Evolutionary conservation across 2,329 filamentous ascomycete species (phyloP), one percentile per base, ranked within the genome.

Genomic region (Trichoderma arundinaceum): DNA sequence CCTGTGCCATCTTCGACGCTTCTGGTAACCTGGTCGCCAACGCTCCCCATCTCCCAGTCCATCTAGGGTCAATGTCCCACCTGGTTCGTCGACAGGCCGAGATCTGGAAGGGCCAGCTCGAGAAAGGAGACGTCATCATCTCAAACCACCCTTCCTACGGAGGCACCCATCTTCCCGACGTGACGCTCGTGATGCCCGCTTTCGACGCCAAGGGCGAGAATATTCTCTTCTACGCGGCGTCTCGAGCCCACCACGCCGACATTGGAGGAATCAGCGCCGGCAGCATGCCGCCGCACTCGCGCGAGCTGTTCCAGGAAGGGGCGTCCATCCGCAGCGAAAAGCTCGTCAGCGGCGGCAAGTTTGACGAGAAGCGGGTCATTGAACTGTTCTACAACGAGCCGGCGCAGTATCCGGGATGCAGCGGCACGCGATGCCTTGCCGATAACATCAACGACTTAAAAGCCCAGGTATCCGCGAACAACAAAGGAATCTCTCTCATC

Each of bases 361-460:
- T 95, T 75, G 88, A 94, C 70, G 92, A 95, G 74, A 83, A 91
- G 73, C 84, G 90, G 17, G 91, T 94, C 59, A 87, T 85, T 0
- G 87, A 94, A 68, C 78, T 92, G 0, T 81, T 95, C 10, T 87
- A 92, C 58, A 82, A 89, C 33, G 90, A 93, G 69, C 92, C 92
- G 0, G 89, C 90, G 0, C 83, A 90, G 71, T 88, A 92, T 69
- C 86, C 88, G 1, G 92, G 90, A 0, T 95, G 91, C 75, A 90
- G 88, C 64, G 92, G 92, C 1, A 93, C 92, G 1, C 82, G 92
- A 49, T 93, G 90, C 75, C 80, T 95, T 1, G 88, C 87, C 12
- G 92, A 95, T 74, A 94, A 94, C 72, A 82, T 95, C 68, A 94
- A 92, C 53, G 92, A 95, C 72, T 79, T 95, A 22, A 92, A 93